Evolutionary conservation across 768 basidiomycete species (phyloP).

Genomic region (Naganishia onofrii): DNA sequence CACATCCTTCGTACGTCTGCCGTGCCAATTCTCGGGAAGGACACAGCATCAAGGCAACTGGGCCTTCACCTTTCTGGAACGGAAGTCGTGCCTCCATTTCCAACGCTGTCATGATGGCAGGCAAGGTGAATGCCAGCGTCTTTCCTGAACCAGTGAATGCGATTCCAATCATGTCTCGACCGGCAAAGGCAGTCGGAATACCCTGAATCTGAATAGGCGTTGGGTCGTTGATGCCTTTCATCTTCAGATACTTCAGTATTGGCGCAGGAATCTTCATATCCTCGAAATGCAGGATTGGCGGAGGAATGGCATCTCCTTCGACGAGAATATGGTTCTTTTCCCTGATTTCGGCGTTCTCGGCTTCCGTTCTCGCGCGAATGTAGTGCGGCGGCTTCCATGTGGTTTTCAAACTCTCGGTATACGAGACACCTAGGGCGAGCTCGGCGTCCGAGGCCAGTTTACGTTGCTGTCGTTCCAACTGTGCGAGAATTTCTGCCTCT

Average conservation of each 20-base stretch:
- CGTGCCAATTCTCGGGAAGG: slow-evolving; percentile 94
- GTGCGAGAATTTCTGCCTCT: slow-evolving; percentile 85
- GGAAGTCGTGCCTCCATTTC: slow-evolving; percentile 90
- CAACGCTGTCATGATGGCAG: slow-evolving; percentile 89
- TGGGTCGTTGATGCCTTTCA: slow-evolving; percentile 77
- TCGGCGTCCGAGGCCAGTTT: slow-evolving; percentile 91
- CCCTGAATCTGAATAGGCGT: slow-evolving; percentile 98
- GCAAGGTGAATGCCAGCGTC: slow-evolving; percentile 97
- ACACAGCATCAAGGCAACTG: slow-evolving; percentile 92
- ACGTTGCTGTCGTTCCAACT: slow-evolving; percentile 76
- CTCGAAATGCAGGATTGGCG: slow-evolving; percentile 86
- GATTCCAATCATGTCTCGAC: slow-evolving; percentile 96
- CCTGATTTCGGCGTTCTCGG: slow-evolving; percentile 69
- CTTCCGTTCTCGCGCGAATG: slow-evolving; percentile 67
- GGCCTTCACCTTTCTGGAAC: slow-evolving; percentile 89
- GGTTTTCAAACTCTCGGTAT: slow-evolving; percentile 78
- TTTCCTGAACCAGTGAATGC: slow-evolving; percentile 99
- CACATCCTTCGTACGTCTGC: slow-evolving; percentile 93
- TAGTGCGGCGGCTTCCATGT: slow-evolving; percentile 85
- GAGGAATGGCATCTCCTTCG: slow-evolving; percentile 90
- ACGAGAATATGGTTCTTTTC: slow-evolving; percentile 91
- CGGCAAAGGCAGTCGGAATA: slow-evolving; percentile 89
- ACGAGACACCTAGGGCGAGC: slow-evolving; percentile 85
- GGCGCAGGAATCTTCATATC: slow-evolving; percentile 98
- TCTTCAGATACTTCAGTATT: slow-evolving; percentile 75